These are phyloP conservation scores for Blastomyces parvus DNA, from an alignment of 2,329 filamentous ascomycete genomes.

Conservation along the genomic window DNA sequence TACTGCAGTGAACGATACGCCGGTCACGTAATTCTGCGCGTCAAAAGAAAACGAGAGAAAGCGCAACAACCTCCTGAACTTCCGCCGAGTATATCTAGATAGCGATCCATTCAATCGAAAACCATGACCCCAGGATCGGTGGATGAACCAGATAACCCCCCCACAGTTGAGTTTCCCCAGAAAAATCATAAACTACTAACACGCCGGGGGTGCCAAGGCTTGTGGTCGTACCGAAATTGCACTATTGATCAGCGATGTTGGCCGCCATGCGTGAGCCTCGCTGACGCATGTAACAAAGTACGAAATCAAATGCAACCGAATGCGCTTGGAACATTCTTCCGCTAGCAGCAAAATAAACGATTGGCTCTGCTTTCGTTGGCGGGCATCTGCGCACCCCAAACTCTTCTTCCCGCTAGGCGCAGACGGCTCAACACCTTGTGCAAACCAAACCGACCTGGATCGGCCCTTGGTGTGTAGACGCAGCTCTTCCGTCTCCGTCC, in stretches of 20 bases:
- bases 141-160: not conserved
- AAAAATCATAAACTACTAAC: not conserved
- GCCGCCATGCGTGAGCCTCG: not conserved
- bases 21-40: not conserved
- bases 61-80: not conserved
- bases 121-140: not conserved
- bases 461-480: too few relatives aligned
- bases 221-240: not conserved
- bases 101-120: not conserved
- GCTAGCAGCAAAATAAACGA: not conserved
- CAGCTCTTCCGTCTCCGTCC: too few relatives aligned
- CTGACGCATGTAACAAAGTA: not conserved
- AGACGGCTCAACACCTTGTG: not conserved
- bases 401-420: not conserved
- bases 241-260: not conserved
- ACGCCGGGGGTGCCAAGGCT: not conserved
- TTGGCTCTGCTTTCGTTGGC: constrained; percentile 1
- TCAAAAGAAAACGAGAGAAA: not conserved
- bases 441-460: not conserved
- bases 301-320: constrained; percentile 2
- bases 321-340: not conserved
- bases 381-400: too few relatives aligned
- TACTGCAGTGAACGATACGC: too few relatives aligned
- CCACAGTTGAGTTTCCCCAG: not conserved
- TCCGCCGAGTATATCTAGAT: not conserved